phyloP scores from a whole-genome alignment of 164 flowering plant species.

The Amborella trichopoda region DNA sequence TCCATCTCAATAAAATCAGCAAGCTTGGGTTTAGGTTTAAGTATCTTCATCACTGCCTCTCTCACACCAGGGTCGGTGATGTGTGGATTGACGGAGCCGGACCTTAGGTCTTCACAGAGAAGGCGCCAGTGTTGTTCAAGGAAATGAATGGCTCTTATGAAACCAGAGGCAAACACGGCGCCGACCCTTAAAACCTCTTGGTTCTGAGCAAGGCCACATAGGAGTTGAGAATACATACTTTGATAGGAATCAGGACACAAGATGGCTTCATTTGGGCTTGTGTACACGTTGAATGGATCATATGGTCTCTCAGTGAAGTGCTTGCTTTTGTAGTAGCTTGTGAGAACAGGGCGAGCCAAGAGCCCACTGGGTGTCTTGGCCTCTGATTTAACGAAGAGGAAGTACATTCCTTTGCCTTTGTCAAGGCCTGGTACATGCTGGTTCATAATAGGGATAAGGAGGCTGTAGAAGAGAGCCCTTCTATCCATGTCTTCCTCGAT shows the following conservation, averaged over 20 bases:
- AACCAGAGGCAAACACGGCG: constrained; percentile 92
- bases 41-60: constrained; percentile 47
- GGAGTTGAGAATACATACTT: constrained; percentile 89
- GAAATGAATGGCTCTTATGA: constrained; percentile 85
- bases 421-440: constrained; percentile 71
- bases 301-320: constrained; percentile 63
- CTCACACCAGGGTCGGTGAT: constrained; percentile 62
- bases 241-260: constrained; percentile 87
- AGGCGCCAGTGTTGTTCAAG: constrained; percentile 67
- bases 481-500: constrained; percentile 74
- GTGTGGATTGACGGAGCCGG: constrained; percentile 38
- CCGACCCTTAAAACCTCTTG: constrained; percentile 86
- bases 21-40: constrained; percentile 60
- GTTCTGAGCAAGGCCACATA: constrained; percentile 71
- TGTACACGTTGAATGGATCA: constrained; percentile 92
- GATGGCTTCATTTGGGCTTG: constrained; percentile 88
- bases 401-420: constrained; percentile 93
- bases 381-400: constrained; percentile 79
- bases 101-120: constrained; percentile 54
- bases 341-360: constrained; percentile 73
- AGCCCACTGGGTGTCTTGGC: constrained; percentile 82
- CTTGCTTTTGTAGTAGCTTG: constrained; percentile 70
- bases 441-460: constrained; percentile 94
- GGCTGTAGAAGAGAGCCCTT: constrained; percentile 64
- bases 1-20: constrained; percentile 67